phyloP scores from a whole-genome alignment of 768 basidiomycete genomes.

The Agaricus subrufescens region DNA sequence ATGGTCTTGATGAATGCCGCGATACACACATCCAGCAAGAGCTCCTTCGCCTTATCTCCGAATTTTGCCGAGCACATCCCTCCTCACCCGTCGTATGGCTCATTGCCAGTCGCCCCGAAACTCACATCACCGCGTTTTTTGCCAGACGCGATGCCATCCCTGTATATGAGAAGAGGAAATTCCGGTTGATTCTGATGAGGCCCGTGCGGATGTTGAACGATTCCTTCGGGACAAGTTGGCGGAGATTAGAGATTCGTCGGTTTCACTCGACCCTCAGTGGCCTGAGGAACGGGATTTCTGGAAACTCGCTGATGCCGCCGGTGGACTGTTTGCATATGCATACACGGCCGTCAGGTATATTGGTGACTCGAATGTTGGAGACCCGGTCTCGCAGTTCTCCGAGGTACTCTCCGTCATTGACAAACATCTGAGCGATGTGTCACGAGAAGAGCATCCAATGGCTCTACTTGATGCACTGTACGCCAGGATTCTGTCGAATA shows the following conservation, averaged over 20 bases:
- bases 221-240: background rate
- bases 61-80: background rate
- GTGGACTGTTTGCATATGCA: constrained; percentile 21
- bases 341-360: constrained; percentile 18
- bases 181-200: too few species aligned
- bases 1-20: constrained; percentile 24
- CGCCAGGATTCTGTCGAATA: too few species aligned
- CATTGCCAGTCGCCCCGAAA: constrained; percentile 22
- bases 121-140: constrained; percentile 13
- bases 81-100: constrained; percentile 17
- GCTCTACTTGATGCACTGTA: too few species aligned
- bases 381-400: background rate
- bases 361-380: background rate
- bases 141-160: background rate
- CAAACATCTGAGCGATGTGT: too few species aligned
- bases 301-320: constrained; percentile 13
- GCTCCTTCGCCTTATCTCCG: constrained; percentile 10
- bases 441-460: too few species aligned
- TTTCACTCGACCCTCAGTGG: constrained; percentile 13
- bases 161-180: background rate
- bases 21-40: constrained; percentile 5
- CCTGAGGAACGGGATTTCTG: constrained; percentile 10
- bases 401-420: too few species aligned
- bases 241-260: background rate
- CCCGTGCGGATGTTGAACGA: background rate